These are phyloP conservation scores for Pseudogymnoascus sp. DNA, from an alignment of 2,329 filamentous ascomycete genomes.

Conservation along the genomic window DNA sequence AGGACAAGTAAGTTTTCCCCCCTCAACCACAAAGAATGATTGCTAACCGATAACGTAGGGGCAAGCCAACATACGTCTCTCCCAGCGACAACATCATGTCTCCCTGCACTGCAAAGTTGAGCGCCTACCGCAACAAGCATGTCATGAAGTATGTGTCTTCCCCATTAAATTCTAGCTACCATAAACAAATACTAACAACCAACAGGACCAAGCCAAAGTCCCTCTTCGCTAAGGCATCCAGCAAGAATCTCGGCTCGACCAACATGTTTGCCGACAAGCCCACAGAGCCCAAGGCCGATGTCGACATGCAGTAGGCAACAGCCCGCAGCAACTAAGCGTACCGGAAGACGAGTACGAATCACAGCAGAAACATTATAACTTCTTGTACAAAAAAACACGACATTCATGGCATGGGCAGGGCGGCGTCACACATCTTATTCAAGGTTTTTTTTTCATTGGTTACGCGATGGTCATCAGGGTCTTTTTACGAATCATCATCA, in stretches of 20 bases:
- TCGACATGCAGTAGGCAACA: slow-evolving; percentile 3
- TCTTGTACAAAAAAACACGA: slow-evolving; percentile 7
- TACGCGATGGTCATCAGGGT: slow-evolving; percentile 5
- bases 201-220: slow-evolving; percentile 57
- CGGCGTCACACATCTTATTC: slow-evolving; percentile 7
- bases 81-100: slow-evolving; percentile 87
- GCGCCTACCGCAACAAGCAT: slow-evolving; percentile 71
- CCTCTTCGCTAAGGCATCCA: slow-evolving; percentile 56
- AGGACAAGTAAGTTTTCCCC: slow-evolving; percentile 47
- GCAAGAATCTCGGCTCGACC: slow-evolving; percentile 44
- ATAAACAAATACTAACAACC: slow-evolving; percentile 17
- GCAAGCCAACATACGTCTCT: slow-evolving; percentile 52
- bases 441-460: slow-evolving; percentile 8
- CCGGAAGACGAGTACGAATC: neutral
- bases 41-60: slow-evolving; percentile 15
- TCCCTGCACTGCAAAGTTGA: slow-evolving; percentile 75
- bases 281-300: slow-evolving; percentile 5
- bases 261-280: slow-evolving; percentile 10
- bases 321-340: neutral
- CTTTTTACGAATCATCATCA: slow-evolving; percentile 2
- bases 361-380: neutral
- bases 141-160: slow-evolving; percentile 58
- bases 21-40: slow-evolving; percentile 20
- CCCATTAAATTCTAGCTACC: too few species aligned
- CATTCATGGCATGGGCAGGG: neutral